These are phyloP conservation scores for Xylariaceae sp. DNA, from an alignment of 2,329 filamentous ascomycete genomes.

Conservation along the genomic window DNA sequence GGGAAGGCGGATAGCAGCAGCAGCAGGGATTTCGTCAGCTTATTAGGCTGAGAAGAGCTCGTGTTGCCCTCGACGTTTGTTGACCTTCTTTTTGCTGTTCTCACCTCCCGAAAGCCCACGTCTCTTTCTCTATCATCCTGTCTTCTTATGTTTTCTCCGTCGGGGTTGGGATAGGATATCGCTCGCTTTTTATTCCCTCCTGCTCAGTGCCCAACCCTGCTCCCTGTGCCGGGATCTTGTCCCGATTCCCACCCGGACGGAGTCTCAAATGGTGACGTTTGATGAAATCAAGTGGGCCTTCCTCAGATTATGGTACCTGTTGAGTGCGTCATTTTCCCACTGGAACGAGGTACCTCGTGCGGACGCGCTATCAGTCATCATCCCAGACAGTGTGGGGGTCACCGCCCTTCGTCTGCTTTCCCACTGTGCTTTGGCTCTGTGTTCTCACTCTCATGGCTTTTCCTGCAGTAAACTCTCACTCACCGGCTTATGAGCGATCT, in stretches of 20 bases:
- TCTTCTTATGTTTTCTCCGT: background rate
- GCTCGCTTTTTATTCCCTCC: slow-evolving; percentile 12
- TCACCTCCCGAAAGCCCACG: background rate
- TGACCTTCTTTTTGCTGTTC: background rate
- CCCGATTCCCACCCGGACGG: too few relatives aligned
- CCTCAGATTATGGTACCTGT: slow-evolving; percentile 4
- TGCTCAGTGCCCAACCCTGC: slow-evolving; percentile 6
- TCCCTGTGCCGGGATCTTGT: slow-evolving; percentile 1
- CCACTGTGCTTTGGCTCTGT: too few relatives aligned
- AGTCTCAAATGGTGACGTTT: slow-evolving; percentile 5
- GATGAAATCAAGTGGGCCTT: slow-evolving; percentile 11
- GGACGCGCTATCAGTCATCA: too few relatives aligned
- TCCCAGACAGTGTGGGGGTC: too few relatives aligned
- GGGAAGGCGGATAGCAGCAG: background rate
- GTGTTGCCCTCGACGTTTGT: background rate
- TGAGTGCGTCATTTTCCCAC: slow-evolving; percentile 3
- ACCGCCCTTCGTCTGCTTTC: too few relatives aligned
- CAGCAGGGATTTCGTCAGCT: background rate
- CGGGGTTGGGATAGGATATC: slow-evolving; percentile 6
- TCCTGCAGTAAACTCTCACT: too few relatives aligned
- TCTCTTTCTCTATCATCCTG: background rate
- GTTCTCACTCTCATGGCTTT: too few relatives aligned
- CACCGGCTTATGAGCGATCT: too few relatives aligned
- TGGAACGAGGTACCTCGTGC: slow-evolving; percentile 1
- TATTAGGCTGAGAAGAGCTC: background rate